These are phyloP conservation scores for Sugiyamaella valdiviana DNA, from an alignment of 805 yeast species.

Conservation along the genomic window DNA sequence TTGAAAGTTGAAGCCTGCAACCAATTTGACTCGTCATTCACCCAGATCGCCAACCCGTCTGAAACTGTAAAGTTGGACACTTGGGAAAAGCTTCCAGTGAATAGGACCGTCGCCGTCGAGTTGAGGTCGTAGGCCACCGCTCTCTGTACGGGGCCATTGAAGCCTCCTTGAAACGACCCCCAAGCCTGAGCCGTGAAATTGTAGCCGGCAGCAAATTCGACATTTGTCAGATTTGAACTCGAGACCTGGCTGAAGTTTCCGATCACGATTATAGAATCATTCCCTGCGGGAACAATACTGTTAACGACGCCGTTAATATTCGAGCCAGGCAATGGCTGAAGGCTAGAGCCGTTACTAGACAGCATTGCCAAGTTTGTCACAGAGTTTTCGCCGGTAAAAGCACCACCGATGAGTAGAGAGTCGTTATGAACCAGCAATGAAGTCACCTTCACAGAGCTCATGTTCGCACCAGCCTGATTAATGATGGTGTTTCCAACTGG, in stretches of 20 bases:
- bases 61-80: slow-evolving; percentile 5
- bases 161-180: slow-evolving; percentile 19
- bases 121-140: slow-evolving; percentile 21
- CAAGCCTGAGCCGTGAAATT: slow-evolving; percentile 11
- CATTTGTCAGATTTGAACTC: slow-evolving; percentile 4
- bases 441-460: slow-evolving; percentile 40
- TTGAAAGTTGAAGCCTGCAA: slow-evolving; percentile 12
- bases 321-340: slow-evolving; percentile 28
- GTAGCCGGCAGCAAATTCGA: slow-evolving; percentile 17
- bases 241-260: slow-evolving; percentile 39
- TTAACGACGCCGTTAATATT: slow-evolving; percentile 39
- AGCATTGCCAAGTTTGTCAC: slow-evolving; percentile 9
- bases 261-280: slow-evolving; percentile 37
- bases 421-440: not conserved
- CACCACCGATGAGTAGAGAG: slow-evolving; percentile 34
- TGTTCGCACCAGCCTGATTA: slow-evolving; percentile 30
- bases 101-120: slow-evolving; percentile 21
- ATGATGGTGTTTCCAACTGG: slow-evolving; percentile 47
- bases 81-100: slow-evolving; percentile 23
- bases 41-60: slow-evolving; percentile 22
- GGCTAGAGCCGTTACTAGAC: slow-evolving; percentile 4
- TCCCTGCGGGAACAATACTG: slow-evolving; percentile 25
- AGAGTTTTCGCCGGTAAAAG: slow-evolving; percentile 31
- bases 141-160: slow-evolving; percentile 18
- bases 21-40: slow-evolving; percentile 19